Percentiles rank a stretch among this genome's conserved stretches.
Evolutionary conservation across 306 rosid genomes (phyloP).

Genomic region (Leucaena leucocephala): DNA sequence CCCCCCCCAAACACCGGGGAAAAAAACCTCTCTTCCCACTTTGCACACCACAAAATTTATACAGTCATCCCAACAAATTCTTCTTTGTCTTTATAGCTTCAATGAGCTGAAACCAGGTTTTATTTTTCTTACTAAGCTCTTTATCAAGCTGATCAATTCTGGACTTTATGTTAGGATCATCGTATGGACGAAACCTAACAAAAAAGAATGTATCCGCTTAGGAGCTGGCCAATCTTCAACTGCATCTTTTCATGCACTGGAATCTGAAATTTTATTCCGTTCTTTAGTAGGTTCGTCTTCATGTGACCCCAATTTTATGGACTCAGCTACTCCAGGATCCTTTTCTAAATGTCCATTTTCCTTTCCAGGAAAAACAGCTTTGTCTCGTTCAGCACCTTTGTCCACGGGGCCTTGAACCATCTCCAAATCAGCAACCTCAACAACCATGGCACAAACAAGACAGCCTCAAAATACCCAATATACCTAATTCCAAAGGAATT

Average conservation of each 20-base stretch:
- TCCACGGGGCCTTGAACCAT: constrained; percentile 73
- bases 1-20: no score
- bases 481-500: constrained; percentile 41
- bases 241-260: constrained; percentile 64
- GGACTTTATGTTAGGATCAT: constrained; percentile 76
- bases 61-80: constrained; percentile 28
- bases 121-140: constrained; percentile 72
- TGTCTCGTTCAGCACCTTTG: constrained; percentile 47
- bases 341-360: constrained; percentile 67
- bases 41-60: background rate
- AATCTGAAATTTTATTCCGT: constrained; percentile 48
- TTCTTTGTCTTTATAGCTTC: constrained; percentile 78
- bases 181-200: constrained; percentile 63
- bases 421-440: constrained; percentile 88
- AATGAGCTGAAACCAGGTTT: constrained; percentile 68
- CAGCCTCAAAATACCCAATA: constrained; percentile 45
- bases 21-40: background rate
- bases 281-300: constrained; percentile 78
- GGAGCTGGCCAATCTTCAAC: constrained; percentile 97
- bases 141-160: constrained; percentile 66
- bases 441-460: constrained; percentile 63
- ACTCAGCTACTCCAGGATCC: constrained; percentile 45
- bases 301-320: constrained; percentile 86
- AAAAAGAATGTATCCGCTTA: constrained; percentile 76
- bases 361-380: constrained; percentile 47